Evolutionary conservation across 176 grass and related monocot species (phyloP), one percentile per base, ranked within the genome.

Genomic region (Oryza coarctata): DNA sequence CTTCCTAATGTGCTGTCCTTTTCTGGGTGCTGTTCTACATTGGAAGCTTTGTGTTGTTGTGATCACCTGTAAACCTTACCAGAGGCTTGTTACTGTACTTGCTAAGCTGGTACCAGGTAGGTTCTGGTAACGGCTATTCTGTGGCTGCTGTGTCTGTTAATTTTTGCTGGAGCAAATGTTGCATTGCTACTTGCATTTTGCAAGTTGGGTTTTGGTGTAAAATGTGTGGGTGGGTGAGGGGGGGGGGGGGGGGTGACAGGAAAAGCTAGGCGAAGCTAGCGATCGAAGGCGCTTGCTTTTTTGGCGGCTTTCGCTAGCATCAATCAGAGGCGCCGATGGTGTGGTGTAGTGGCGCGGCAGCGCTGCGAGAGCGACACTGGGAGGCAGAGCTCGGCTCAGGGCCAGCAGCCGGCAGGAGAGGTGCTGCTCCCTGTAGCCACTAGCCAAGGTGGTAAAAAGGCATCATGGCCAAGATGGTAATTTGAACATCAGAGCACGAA

Each of bases 31-130:
- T 26, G 70, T 38, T 80, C 3, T 12, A 36, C 36, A 47, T 49
- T 82, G 74, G 45, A 40, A 69, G 64, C 73, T 78, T 79, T 61
- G 20, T 86, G 40, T 86, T 73, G 20, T 25, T 44, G 22, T 49
- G 71, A 43, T 80, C 52, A 12, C 66, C 18, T 73, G 83, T 39
- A 82, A 73, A 82, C 68, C 12, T 39, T 25, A 49, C 34, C 2
- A 20, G 66, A 55, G 5, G 50, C 1, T 22, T 55, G 50, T n/a
- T 55, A 55, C 13, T 45, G 13, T 15, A 13, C 20, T 44, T 36
- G 78, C 64, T 38, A 60, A 77, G 65, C 52, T 57, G 88, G 22
- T n/a, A n/a, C n/a, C n/a, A n/a, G n/a, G n/a, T 67, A 18, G 57
- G 28, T 77, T 33, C 15, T 29, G 65, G 40, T 17, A 31, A 58